Conservation (phyloP, 306 rosid species). For the Quercus gilva region DNA sequence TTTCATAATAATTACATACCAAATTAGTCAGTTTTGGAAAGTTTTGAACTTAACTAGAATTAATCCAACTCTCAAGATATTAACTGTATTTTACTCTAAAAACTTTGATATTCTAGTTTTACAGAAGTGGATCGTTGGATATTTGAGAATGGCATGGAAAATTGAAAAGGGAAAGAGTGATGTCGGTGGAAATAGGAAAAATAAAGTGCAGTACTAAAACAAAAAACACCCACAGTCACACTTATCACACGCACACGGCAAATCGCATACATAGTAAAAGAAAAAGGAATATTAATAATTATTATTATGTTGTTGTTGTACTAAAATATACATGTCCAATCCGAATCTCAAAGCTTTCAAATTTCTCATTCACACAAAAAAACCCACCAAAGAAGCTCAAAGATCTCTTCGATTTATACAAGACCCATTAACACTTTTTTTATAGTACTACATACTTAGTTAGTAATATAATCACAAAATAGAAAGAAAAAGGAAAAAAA, state of each 20-base stretch:
- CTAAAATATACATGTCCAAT: slow-evolving; percentile 14
- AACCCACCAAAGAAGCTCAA: background rate
- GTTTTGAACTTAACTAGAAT: no score
- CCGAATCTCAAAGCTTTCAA: slow-evolving; percentile 39
- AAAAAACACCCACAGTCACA: background rate
- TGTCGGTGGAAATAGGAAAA: slow-evolving; percentile 53
- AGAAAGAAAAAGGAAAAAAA: slow-evolving; percentile 21
- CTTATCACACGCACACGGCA: slow-evolving; percentile 7
- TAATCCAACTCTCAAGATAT: no score
- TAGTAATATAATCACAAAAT: background rate
- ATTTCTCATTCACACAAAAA: slow-evolving; percentile 13
- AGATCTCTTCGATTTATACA: slow-evolving; percentile 20
- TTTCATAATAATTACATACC: no score
- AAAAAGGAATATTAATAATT: background rate
- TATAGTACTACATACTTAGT: slow-evolving; percentile 11
- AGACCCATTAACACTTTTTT: slow-evolving; percentile 19
- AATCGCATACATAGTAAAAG: background rate
- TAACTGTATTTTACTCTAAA: no score
- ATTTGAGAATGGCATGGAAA: slow-evolving; percentile 3
- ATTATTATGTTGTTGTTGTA: background rate
- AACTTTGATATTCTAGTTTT: background rate
- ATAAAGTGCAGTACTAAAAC: background rate
- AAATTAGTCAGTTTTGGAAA: no score
- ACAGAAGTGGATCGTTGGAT: background rate
- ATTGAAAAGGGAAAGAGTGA: background rate